Base-by-base conservation (phyloP, 805 yeast genomes). In the Metschnikowia hibisci region DNA sequence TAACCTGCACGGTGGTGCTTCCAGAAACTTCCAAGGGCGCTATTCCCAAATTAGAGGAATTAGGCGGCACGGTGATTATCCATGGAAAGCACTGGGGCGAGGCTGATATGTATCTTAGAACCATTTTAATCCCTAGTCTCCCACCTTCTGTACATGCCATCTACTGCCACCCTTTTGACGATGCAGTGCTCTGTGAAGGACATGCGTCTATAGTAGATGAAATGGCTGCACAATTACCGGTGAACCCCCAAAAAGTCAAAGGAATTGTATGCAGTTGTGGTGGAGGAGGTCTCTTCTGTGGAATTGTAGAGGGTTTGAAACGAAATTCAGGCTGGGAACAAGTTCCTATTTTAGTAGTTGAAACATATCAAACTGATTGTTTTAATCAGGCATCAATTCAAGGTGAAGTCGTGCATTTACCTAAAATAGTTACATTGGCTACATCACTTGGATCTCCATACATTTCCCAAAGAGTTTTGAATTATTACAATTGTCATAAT, bases 361-460 rank as follows among this genome's bases (percentile, higher is more conserved):
- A 83, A 56, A 81, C 87, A 0, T 63, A 58, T 10, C 82, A 81
- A 18, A 79, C 82, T 13, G 81, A 82, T n/a, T 77, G 83, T 0
- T 71, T 83, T 43, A 61, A 72, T 51, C 64, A 66, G 34, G 73
- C 85, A 0, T 58, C 83, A 35, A 59, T 64, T 30, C 71, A 75
- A 1, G 71, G 74, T 5, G 52, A 67, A 38, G 66, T 69, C 6
- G 69, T 80, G 10, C 58, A 61, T 11, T 61, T 82, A 25, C 59
- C 66, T 2, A 71, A 75, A 28, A 71, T 75, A 11, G 57, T 67
- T 16, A 77, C 86, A 7, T 63, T 83, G 41, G 88, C 89, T 3
- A 73, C 80, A 3, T 77, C 84, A 0, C 66, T 84, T 45, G 87
- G 87, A 3, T 76, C 86, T 29, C 73, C 80, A 1, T 72, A 69